Evolutionary conservation across 306 rosid genomes (phyloP).

Genomic region (Ormosia emarginata): DNA sequence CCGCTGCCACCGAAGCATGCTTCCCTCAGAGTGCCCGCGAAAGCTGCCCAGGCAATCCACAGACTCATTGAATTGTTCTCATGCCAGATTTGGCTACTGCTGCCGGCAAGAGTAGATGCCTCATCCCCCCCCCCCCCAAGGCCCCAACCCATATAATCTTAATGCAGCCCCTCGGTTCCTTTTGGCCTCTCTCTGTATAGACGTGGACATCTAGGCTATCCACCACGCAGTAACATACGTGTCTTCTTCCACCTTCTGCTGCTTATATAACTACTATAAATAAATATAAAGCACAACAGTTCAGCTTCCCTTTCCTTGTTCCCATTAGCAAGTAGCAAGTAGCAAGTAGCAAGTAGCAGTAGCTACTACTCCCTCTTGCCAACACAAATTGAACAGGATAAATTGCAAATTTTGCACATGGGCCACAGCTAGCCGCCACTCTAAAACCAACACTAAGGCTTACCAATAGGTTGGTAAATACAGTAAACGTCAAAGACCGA

Average conservation of each 20-base stretch:
- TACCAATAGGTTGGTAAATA: not conserved
- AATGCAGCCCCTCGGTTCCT: not conserved
- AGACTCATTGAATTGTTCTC: not conserved
- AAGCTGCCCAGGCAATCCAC: not conserved
- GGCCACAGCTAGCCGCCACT: not conserved
- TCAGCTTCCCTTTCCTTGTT: not conserved
- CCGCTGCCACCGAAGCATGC: not conserved
- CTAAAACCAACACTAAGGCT: not conserved
- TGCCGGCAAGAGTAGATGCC: not conserved
- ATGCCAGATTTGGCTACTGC: not conserved
- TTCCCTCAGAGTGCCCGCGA: not conserved
- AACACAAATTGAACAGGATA: not conserved
- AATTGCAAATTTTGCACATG: not conserved
- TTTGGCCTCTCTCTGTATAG: not conserved
- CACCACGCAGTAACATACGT: not conserved
- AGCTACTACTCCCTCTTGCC: not conserved
- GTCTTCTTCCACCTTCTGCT: conserved; percentile 21
- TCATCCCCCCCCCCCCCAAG: not conserved
- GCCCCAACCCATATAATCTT: too few relatives aligned
- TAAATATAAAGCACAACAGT: not conserved
- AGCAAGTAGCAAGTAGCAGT: not conserved
- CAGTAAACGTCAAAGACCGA: not conserved
- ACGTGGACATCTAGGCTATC: conserved; percentile 6
- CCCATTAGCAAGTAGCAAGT: not conserved
- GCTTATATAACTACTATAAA: not conserved